Evolutionary conservation across 148 eudicot species (phyloP).

Genomic region (Amaranthus palmeri): DNA sequence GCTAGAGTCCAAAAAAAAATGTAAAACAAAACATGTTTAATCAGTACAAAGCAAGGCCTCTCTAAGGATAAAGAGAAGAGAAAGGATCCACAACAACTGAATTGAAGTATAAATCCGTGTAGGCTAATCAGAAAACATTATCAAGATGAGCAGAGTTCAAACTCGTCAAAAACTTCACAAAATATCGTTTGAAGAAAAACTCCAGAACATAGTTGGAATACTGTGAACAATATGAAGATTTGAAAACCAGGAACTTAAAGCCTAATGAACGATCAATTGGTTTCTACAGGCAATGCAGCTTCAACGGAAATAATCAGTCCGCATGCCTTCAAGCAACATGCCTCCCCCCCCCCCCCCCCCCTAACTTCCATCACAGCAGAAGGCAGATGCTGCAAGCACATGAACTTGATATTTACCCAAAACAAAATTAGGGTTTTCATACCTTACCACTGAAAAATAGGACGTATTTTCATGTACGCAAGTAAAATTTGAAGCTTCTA

Average conservation of each 20-base stretch:
- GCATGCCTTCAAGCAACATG: not conserved
- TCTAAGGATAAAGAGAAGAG: not conserved
- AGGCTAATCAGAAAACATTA: not conserved
- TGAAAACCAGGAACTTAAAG: not conserved
- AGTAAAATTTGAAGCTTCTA: not conserved
- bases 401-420: not conserved
- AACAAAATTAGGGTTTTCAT: not conserved
- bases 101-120: not conserved
- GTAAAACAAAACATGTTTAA: not conserved
- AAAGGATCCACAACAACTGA: not conserved
- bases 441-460: not conserved
- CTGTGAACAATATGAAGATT: not conserved
- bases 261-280: not conserved
- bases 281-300: not conserved
- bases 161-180: not conserved
- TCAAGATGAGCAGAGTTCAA: not conserved
- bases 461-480: not conserved
- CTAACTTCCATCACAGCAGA: not conserved
- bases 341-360: not conserved
- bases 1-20: not conserved
- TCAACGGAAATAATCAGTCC: not conserved
- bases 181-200: not conserved
- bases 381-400: not conserved
- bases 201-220: not conserved
- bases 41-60: not conserved